phyloP scores from a whole-genome alignment of 106 monocot genomes.

The Allium sativum region DNA sequence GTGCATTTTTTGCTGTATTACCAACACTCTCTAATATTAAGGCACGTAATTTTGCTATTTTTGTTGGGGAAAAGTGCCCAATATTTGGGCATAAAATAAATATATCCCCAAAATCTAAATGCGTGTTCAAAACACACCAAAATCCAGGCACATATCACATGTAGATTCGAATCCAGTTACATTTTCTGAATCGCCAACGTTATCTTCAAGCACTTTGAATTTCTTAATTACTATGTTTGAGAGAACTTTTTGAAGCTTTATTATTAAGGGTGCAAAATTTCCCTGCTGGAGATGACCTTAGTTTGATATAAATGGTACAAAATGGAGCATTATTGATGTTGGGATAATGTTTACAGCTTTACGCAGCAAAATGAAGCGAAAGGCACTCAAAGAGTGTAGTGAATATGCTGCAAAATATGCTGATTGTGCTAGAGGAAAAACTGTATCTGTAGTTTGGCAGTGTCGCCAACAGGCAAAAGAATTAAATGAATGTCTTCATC shows the following conservation, averaged over 20 bases:
- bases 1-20: no score
- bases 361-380: slow-evolving; percentile 93
- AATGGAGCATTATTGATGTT: neutral
- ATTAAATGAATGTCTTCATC: slow-evolving; percentile 85
- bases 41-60: no score
- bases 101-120: no score
- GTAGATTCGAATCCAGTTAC: no score
- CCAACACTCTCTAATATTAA: no score
- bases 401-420: slow-evolving; percentile 61
- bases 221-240: neutral
- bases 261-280: neutral
- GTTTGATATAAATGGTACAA: neutral
- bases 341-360: slow-evolving; percentile 35
- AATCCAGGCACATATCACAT: no score
- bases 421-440: slow-evolving; percentile 79
- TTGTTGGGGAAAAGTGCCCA: no score
- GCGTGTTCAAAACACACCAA: no score
- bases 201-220: no score
- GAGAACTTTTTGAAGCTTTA: neutral
- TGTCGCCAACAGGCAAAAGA: slow-evolving; percentile 80
- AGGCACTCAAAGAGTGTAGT: slow-evolving; percentile 78
- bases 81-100: no score
- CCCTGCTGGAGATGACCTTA: neutral
- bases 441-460: slow-evolving; percentile 70
- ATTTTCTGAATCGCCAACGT: no score